Conservation (phyloP, 192 early-diverging fungal genomes). For the Backusella australiensis region DNA sequence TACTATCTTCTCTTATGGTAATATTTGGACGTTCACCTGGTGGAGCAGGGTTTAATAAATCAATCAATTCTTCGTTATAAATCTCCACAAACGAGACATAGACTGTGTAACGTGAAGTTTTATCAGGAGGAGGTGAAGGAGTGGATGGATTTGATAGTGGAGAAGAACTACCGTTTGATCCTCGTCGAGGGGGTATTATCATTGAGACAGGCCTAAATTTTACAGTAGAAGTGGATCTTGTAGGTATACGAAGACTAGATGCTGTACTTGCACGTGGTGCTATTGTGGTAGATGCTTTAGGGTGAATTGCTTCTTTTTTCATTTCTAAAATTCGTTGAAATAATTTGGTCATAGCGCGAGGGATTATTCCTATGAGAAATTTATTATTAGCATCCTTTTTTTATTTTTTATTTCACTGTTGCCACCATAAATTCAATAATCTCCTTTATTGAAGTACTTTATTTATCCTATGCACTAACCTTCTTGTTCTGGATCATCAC, state of each 20-base stretch:
- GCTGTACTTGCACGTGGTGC: neutral
- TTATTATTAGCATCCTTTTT: neutral
- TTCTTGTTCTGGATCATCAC: constrained; percentile 26
- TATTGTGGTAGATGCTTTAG: neutral
- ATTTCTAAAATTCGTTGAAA: constrained; percentile 38
- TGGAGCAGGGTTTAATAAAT: constrained; percentile 71
- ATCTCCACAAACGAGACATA: constrained; percentile 90
- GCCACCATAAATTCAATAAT: neutral
- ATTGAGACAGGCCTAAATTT: constrained; percentile 13
- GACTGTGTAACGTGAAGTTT: constrained; percentile 37
- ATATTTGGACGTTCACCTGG: constrained; percentile 56
- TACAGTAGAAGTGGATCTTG: constrained; percentile 3
- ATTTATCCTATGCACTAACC: constrained; percentile 13
- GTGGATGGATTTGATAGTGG: neutral
- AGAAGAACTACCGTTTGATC: neutral
- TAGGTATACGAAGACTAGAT: constrained; percentile 6
- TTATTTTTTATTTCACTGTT: neutral
- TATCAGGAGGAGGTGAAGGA: neutral
- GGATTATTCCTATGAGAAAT: constrained; percentile 54
- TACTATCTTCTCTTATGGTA: constrained; percentile 78
- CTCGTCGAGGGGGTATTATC: constrained; percentile 4
- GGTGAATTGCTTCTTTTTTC: neutral
- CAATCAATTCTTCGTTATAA: constrained; percentile 96
- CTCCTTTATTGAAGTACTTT: neutral
- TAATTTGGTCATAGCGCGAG: constrained; percentile 60